Evolutionary conservation across 2,329 filamentous ascomycete species (phyloP).

Genomic region (Penicillium sumatraense): DNA sequence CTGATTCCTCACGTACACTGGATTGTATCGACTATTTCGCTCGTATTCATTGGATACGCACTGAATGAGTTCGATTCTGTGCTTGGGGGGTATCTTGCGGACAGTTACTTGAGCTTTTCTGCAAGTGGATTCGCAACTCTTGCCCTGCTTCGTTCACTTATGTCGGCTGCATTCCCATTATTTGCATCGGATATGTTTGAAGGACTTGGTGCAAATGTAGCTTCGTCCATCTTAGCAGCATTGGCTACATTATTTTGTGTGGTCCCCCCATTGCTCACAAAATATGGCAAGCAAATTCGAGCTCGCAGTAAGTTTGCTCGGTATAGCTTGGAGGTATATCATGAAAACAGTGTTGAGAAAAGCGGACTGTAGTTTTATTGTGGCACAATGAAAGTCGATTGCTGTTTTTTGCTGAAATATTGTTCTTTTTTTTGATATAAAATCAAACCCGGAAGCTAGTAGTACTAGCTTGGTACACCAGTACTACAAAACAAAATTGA

Average conservation of each 20-base stretch:
- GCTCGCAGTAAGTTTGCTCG: constrained; percentile 40
- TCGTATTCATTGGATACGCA: constrained; percentile 52
- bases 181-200: constrained; percentile 46
- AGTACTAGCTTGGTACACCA: no score
- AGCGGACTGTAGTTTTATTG: constrained; percentile 9
- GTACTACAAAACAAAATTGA: neutral
- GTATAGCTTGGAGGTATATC: constrained; percentile 34
- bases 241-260: constrained; percentile 5
- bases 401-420: no score
- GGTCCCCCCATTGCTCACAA: constrained; percentile 9
- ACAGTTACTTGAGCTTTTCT: constrained; percentile 50
- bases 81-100: constrained; percentile 48
- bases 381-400: no score
- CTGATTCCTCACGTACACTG: constrained; percentile 37
- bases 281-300: constrained; percentile 19
- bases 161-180: constrained; percentile 44
- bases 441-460: no score
- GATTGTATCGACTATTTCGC: constrained; percentile 43
- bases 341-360: constrained; percentile 31
- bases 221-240: constrained; percentile 1
- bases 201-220: constrained; percentile 31
- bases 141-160: constrained; percentile 41
- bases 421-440: no score
- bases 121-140: constrained; percentile 49
- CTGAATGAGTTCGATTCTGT: constrained; percentile 51